These are phyloP conservation scores for Cyberlindnera maclurae DNA, from an alignment of 805 yeast species.

Conservation along the genomic window DNA sequence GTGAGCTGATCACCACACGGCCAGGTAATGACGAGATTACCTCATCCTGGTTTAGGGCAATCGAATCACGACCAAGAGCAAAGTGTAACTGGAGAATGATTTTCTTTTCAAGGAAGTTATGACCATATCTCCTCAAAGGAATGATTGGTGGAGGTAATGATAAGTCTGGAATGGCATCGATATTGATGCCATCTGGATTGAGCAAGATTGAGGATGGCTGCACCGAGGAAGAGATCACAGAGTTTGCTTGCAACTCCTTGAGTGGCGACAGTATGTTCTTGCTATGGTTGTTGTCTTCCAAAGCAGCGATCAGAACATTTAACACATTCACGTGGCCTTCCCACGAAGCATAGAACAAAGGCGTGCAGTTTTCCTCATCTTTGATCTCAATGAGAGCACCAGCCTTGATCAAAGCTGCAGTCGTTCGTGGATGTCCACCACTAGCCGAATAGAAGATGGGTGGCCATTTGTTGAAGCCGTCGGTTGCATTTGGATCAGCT, in stretches of 20 bases:
- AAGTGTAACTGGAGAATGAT: conserved; percentile 75
- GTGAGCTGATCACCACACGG: conserved; percentile 74
- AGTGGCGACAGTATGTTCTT: conserved; percentile 20
- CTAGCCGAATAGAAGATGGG: conserved; percentile 87
- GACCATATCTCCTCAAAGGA: conserved; percentile 91
- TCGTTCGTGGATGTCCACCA: conserved; percentile 71
- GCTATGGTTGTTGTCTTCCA: conserved; percentile 12
- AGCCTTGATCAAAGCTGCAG: conserved; percentile 58
- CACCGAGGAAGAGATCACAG: conserved; percentile 6
- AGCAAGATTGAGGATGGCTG: conserved; percentile 19
- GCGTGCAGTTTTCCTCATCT: conserved; percentile 77
- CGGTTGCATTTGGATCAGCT: conserved; percentile 69
- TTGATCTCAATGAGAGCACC: conserved; percentile 64
- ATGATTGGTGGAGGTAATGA: conserved; percentile 94
- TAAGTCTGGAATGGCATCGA: conserved; percentile 82
- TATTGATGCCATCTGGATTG: conserved; percentile 28
- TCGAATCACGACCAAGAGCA: conserved; percentile 39
- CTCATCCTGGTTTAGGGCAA: conserved; percentile 35
- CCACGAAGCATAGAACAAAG: conserved; percentile 85
- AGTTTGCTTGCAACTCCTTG: conserved; percentile 10
- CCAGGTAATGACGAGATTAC: conserved; percentile 53
- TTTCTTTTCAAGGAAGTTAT: conserved; percentile 87
- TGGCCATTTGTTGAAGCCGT: conserved; percentile 88
- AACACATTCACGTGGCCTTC: conserved; percentile 87
- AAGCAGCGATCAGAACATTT: conserved; percentile 49